phyloP scores from a whole-genome alignment of 1,139 yeast species.

The Sugiyamaella sp. region DNA sequence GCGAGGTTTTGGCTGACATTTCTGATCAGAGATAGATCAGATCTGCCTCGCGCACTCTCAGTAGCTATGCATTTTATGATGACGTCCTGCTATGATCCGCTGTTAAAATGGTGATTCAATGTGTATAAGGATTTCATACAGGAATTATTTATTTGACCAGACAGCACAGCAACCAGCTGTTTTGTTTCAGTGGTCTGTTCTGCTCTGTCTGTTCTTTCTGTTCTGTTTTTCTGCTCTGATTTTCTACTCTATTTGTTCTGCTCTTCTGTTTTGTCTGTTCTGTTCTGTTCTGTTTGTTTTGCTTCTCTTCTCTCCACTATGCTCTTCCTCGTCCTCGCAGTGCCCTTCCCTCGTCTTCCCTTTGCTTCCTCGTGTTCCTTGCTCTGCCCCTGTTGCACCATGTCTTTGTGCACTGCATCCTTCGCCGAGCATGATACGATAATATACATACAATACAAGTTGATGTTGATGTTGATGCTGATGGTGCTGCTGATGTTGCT shows the following conservation, averaged over 20 bases:
- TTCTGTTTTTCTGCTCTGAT: not conserved
- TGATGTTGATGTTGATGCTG: too few species aligned
- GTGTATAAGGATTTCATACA: not conserved
- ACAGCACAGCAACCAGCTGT: not conserved
- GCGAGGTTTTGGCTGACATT: not conserved
- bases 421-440: too few species aligned
- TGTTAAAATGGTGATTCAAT: not conserved
- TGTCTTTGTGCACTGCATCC: too few species aligned
- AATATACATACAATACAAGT: too few species aligned
- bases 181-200: not conserved
- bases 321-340: too few species aligned
- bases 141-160: not conserved
- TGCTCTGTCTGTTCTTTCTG: too few species aligned
- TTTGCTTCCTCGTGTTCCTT: too few species aligned
- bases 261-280: not conserved
- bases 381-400: too few species aligned
- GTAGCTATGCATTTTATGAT: slow-evolving; percentile 11
- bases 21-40: not conserved
- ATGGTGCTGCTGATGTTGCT: too few species aligned
- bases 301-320: too few species aligned
- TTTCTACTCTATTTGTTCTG: not conserved
- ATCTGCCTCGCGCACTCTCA: not conserved
- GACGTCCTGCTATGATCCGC: slow-evolving; percentile 1
- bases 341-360: too few species aligned
- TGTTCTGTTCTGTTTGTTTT: not conserved